Base-by-base conservation (phyloP, 306 rosid genomes). In the Gleditsia sinensis region DNA sequence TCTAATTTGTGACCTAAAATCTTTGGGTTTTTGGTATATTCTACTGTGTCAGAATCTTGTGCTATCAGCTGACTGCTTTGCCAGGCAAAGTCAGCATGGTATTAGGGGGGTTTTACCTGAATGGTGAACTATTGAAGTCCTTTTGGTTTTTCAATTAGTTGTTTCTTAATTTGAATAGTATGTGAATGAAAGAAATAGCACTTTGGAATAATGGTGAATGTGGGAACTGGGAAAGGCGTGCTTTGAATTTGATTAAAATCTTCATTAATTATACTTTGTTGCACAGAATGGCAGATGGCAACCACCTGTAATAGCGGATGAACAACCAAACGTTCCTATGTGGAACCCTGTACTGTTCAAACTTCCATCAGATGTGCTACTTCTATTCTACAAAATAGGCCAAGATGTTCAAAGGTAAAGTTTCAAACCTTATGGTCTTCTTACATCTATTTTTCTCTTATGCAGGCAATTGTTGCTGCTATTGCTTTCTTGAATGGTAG, bases 321-420 rank as follows among this genome's bases (percentile, higher is more conserved):
- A 90, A 83, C 76, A 90, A 67, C 88, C 83, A 16, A 77, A 86
- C 54, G 78, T 90, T 81, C 94, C 98, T 25, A 84, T 92, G 92
- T 92, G 98, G 96, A 92, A 92, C 45, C 98, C 94, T 59, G 98
- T 79, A 36, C 55, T 92, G 67, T 88, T 90, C 82, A 90, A 82
- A 80, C 94, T 85, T 81, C 92, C 98, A 70, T 90, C 94, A 54
- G 76, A 88, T 55, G 94, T 77, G 85, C 75, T 92, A 64, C 88
- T 92, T 67, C 76, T 92, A 68, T 92, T 90, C 84, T 92, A 92
- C 73, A 90, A 34, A 82, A 84, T 90, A 77, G 96, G 98, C 36
- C 90, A 48, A 51, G 96, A 88, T n/a, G 94, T 90, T 75, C 92
- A 92, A 78, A 88, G 83, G 96, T 92, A 87, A 79, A 30, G 34